phyloP scores from a whole-genome alignment of 768 basidiomycete genomes.

The Boletus sp. region DNA sequence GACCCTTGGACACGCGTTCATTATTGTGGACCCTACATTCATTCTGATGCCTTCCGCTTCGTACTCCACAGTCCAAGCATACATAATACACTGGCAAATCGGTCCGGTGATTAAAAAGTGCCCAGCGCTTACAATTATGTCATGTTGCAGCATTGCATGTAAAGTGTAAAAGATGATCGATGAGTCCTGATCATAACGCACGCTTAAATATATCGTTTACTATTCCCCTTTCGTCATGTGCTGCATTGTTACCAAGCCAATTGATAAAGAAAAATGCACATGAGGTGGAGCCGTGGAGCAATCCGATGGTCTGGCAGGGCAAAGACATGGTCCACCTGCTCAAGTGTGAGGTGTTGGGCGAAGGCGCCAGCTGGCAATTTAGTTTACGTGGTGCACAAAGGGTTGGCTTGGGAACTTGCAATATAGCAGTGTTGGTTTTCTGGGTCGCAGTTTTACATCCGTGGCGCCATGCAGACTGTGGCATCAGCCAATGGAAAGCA shows the following conservation, averaged over 20 bases:
- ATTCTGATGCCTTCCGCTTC: background rate
- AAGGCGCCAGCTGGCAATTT: too few relatives aligned
- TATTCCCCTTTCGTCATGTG: background rate
- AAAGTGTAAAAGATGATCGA: too few relatives aligned
- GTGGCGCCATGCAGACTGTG: too few relatives aligned
- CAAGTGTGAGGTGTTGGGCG: too few relatives aligned
- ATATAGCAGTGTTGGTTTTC: too few relatives aligned
- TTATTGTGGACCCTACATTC: background rate
- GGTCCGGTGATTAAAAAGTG: background rate
- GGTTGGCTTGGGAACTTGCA: too few relatives aligned
- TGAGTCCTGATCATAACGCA: background rate
- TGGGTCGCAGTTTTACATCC: too few relatives aligned
- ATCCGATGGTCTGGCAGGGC: too few relatives aligned
- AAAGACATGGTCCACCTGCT: too few relatives aligned
- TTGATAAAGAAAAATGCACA: background rate
- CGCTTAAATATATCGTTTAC: background rate
- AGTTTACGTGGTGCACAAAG: too few relatives aligned
- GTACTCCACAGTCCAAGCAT: background rate
- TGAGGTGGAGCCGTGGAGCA: background rate
- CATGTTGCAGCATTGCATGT: background rate
- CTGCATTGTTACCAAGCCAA: background rate
- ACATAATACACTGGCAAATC: background rate
- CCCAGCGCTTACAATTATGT: background rate
- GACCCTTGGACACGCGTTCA: background rate
- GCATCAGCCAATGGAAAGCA: slow-evolving; percentile 6